Base-by-base conservation (phyloP, 2,329 filamentous ascomycete species). In the Monilinia laxa region DNA sequence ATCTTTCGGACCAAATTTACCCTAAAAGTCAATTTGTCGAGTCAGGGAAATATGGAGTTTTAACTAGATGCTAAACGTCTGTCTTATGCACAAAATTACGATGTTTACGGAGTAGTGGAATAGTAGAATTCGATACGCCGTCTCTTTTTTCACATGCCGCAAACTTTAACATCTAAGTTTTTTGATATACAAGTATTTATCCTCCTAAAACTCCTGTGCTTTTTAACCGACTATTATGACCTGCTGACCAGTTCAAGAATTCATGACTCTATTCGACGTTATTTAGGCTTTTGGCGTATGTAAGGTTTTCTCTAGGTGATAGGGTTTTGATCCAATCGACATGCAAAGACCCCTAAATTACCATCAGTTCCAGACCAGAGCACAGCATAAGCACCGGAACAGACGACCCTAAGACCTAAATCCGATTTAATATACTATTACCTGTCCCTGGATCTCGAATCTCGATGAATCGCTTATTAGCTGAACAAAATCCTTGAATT, bases 31-130 rank as follows among this genome's bases (percentile, higher is more conserved):
- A n/a, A 52, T 51, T 62, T n/a, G 14, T 40, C 45, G 47, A 62
- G 58, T 62, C 45, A 62, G 45, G 23, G 38, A 62, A 62, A 62
- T 60, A 51, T 62, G 58, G 58, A 38, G 45, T 62, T 23, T 51
- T 23, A 51, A 38, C 14, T 23, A 23, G 16, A 51, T 25, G 47
- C 31, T 20, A 51, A 59, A 59, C 38, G 38, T 18, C 42, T 28
- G 40, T 58, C 56, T 58, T 45, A 58, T 47, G 56, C 56, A 52
- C 23, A 28, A 56, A 23, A 49, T 60, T 35, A 20, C 20, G 14
- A 35, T 49, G n/a, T 49, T 35, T 51, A 42, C 12, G 40, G 40
- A 42, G 40, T 14, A 47, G 12, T 62, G 38, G 58, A 38, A 40
- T 51, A 47, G 7, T 20, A 38, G 31, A 42, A 42, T 42, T 42